Evolutionary conservation across 2,329 filamentous ascomycete genomes (phyloP), one percentile per base, ranked within the genome.

Genomic region (Aspergillus texensis): DNA sequence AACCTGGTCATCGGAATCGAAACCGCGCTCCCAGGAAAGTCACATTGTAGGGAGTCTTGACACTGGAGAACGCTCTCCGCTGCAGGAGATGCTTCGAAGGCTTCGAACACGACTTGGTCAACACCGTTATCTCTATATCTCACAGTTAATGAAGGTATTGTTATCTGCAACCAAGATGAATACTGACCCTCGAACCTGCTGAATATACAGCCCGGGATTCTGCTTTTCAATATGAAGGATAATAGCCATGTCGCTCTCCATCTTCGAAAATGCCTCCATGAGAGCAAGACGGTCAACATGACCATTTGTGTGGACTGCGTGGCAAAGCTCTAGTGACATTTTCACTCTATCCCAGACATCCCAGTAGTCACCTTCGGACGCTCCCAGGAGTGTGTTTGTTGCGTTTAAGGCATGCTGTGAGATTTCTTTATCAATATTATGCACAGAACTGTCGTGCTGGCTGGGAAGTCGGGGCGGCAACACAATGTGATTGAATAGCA

Each of bases 81-180:
- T 2, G 24, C 16, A 5, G 58, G 58, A 6, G 58, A 55, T 1
- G 36, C 58, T 48, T 60, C 58, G 9, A 60, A 60, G 26, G 57
- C 45, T 34, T 46, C 43, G 11, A 46, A 24, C 9, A 24, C 12
- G 2, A 46, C n/a, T 26, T 12, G 0, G 26, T 26, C n/a, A 26
- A 24, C 21, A 14, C 43, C 43, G n/a, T 46, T 11, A 46, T 46
- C 21, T n/a, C 43, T 46, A 24, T 46, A 16, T 24, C 2, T 10
- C n/a, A 26, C 3, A 14, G 10, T 46, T 26, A 46, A 24, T 26
- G n/a, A 21, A 46, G 10, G 21, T 3, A 46, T 46, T 26, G n/a
- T 32, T 10, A 14, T 26, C 21, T 26, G 21, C n/a, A 14, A 16
- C 1, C 1, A 46, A 14, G 10, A n/a, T 26, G 21, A 2, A n/a